phyloP scores from a whole-genome alignment of 2,329 filamentous ascomycete genomes.

The Diplodia sapinea region DNA sequence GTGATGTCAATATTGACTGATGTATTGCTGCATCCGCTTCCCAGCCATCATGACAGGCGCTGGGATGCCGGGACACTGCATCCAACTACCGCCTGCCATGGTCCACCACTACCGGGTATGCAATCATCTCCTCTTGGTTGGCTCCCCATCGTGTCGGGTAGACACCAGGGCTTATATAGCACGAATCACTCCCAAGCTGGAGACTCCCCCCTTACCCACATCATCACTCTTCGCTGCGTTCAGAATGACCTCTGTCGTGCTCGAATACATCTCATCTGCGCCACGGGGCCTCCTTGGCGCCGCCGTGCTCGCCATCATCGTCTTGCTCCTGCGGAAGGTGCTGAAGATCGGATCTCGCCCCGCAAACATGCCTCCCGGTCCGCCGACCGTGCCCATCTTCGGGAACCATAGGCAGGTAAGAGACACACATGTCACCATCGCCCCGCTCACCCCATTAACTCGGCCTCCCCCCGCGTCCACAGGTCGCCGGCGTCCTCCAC shows the following conservation, averaged over 20 bases:
- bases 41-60: background rate
- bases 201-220: background rate
- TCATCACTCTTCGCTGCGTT: background rate
- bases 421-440: background rate
- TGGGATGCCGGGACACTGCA: background rate
- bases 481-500: background rate
- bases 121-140: background rate
- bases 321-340: background rate
- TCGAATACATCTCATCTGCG: background rate
- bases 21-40: background rate
- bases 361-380: constrained; percentile 54
- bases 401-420: constrained; percentile 57
- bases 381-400: constrained; percentile 58
- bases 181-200: background rate
- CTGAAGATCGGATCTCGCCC: constrained; percentile 37
- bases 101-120: background rate
- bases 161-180: background rate
- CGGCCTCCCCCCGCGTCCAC: background rate
- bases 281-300: background rate
- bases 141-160: background rate
- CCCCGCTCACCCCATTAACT: background rate
- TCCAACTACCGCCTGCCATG: background rate
- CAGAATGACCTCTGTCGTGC: background rate
- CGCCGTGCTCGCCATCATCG: background rate
- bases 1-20: background rate